Conservation (phyloP, 176 grass and related monocot genomes). For the Saccharum spontaneum region DNA sequence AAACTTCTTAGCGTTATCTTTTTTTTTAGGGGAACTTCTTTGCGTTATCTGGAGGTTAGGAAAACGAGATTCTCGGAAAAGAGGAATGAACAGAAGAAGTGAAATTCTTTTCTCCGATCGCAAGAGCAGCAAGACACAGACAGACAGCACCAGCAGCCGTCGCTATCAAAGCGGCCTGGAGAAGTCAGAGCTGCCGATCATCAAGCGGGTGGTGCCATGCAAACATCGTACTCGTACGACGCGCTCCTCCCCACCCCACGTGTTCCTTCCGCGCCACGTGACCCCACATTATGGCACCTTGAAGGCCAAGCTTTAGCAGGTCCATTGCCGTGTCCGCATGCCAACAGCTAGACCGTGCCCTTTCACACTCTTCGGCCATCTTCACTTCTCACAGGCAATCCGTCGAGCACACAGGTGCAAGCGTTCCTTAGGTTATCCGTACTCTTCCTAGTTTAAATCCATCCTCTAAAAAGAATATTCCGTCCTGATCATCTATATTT, state of each 20-base stretch:
- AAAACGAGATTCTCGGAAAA: not conserved
- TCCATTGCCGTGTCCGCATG: too few species aligned
- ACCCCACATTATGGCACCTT: not conserved
- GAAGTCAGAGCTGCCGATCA: conserved; percentile 18
- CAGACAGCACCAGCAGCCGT: not conserved
- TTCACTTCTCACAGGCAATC: too few species aligned
- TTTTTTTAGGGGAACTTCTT: too few species aligned
- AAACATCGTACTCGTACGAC: conserved; percentile 20
- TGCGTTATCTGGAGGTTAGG: not conserved
- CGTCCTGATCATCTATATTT: too few species aligned
- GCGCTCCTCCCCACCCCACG: not conserved
- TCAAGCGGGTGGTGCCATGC: not conserved
- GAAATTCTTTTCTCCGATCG: not conserved
- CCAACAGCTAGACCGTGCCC: too few species aligned
- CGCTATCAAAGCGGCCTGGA: not conserved
- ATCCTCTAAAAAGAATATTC: too few species aligned
- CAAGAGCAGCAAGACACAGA: too few species aligned
- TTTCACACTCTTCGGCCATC: too few species aligned
- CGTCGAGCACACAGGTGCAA: too few species aligned
- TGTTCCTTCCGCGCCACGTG: conserved; percentile 12
- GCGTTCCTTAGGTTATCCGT: too few species aligned
- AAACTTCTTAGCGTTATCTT: not conserved
- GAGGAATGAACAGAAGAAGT: not conserved
- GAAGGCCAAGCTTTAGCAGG: too few species aligned
- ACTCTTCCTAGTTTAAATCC: too few species aligned